A percentile compares a stretch with the other conserved stretches of the same genome.
Evolutionary conservation across 1,284 basidiomycete genomes (phyloP).

Genomic region (Tilletia setariae): DNA sequence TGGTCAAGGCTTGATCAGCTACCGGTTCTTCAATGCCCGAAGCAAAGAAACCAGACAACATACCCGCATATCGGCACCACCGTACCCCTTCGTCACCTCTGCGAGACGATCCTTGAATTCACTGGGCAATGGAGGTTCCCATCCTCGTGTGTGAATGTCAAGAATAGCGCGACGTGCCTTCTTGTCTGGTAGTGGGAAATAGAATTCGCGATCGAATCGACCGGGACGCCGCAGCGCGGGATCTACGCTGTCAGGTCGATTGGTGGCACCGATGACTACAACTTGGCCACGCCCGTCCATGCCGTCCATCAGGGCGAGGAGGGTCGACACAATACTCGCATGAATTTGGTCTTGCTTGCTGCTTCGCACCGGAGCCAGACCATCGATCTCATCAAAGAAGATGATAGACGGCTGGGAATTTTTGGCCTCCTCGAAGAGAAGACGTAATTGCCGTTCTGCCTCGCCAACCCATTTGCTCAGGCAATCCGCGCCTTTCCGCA

Average conservation of each 20-base stretch:
- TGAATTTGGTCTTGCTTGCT: slow-evolving; percentile 99
- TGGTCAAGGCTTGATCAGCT: slow-evolving; percentile 14
- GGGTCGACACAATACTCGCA: slow-evolving; percentile 91
- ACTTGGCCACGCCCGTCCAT: slow-evolving; percentile 97
- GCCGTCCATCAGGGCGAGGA: slow-evolving; percentile 97
- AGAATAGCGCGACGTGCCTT: slow-evolving; percentile 85
- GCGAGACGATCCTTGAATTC: slow-evolving; percentile 71
- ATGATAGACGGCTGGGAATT: slow-evolving; percentile 91
- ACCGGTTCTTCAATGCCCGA: not conserved
- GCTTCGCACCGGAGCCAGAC: slow-evolving; percentile 91
- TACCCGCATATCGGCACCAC: slow-evolving; percentile 90
- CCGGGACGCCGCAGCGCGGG: slow-evolving; percentile 91
- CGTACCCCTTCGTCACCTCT: slow-evolving; percentile 92
- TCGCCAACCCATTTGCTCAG: slow-evolving; percentile 99
- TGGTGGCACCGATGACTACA: slow-evolving; percentile 97
- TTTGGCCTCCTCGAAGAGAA: slow-evolving; percentile 93
- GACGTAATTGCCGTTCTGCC: slow-evolving; percentile 89
- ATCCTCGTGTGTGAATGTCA: slow-evolving; percentile 82
- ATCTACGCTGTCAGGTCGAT: slow-evolving; percentile 93
- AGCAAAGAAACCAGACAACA: slow-evolving; percentile 46
- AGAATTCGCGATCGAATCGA: slow-evolving; percentile 96
- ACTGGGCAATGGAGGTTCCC: slow-evolving; percentile 76
- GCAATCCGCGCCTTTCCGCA: slow-evolving; percentile 98
- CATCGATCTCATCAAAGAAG: slow-evolving; percentile 98
- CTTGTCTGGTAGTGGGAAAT: slow-evolving; percentile 84